These are phyloP conservation scores for Phytophthora melonis DNA, from an alignment of 352 stramenopile genomes.

Conservation along the genomic window DNA sequence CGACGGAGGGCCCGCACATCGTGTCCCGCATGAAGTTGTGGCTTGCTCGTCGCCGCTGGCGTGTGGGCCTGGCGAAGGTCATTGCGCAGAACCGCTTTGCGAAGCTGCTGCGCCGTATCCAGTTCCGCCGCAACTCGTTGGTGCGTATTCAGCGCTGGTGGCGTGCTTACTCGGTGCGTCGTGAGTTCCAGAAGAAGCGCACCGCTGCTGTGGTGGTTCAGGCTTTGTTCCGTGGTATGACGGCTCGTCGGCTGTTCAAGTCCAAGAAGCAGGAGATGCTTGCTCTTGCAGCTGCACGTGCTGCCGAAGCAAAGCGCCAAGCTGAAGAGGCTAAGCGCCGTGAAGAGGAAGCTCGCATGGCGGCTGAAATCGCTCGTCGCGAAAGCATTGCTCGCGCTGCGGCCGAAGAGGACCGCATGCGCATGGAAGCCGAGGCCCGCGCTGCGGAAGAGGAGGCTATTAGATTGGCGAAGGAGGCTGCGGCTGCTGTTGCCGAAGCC, in stretches of 20 bases:
- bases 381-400: conserved; percentile 78
- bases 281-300: conserved; percentile 74
- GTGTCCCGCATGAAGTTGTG: conserved; percentile 84
- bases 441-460: conserved; percentile 82
- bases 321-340: conserved; percentile 85
- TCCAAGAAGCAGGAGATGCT: conserved; percentile 90
- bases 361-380: conserved; percentile 67
- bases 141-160: conserved; percentile 87
- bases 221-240: conserved; percentile 83
- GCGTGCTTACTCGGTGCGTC: conserved; percentile 75
- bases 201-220: conserved; percentile 77
- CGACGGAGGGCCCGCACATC: conserved; percentile 87
- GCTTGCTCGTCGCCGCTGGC: conserved; percentile 85
- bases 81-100: conserved; percentile 75
- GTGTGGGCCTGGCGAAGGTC: conserved; percentile 85
- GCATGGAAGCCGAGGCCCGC: conserved; percentile 83
- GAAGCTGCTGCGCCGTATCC: conserved; percentile 63
- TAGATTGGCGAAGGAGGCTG: conserved; percentile 72
- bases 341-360: conserved; percentile 81
- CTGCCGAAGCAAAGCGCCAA: conserved; percentile 75
- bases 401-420: conserved; percentile 65
- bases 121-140: conserved; percentile 63
- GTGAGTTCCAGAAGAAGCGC: conserved; percentile 87
- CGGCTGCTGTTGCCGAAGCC: conserved; percentile 61
- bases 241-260: conserved; percentile 78